Evolutionary conservation across 2,329 filamentous ascomycete genomes (phyloP).

Genomic region (Penicillium sp.): DNA sequence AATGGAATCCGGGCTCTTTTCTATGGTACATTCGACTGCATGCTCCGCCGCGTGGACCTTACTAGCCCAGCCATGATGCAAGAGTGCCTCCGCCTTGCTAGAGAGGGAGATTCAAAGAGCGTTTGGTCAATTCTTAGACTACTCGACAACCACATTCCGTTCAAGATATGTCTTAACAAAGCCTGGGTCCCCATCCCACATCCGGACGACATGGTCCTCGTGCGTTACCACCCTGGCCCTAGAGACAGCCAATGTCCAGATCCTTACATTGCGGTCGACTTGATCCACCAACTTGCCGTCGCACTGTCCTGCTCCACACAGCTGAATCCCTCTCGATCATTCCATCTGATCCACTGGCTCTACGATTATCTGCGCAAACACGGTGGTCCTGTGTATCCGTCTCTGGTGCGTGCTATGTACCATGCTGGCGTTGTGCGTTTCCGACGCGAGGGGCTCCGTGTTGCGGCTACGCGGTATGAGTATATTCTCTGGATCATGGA

Average conservation of each 20-base stretch:
- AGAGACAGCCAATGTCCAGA: slow-evolving; percentile 26
- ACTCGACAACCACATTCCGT: slow-evolving; percentile 36
- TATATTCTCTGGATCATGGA: slow-evolving; percentile 48
- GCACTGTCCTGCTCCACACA: slow-evolving; percentile 41
- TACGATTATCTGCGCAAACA: slow-evolving; percentile 46
- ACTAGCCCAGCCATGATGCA: slow-evolving; percentile 32
- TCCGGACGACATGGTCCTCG: slow-evolving; percentile 25
- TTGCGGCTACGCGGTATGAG: slow-evolving; percentile 36
- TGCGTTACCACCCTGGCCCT: slow-evolving; percentile 25
- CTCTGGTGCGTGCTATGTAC: slow-evolving; percentile 50
- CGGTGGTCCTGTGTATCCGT: slow-evolving; percentile 41
- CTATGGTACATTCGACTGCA: slow-evolving; percentile 29
- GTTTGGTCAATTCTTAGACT: slow-evolving; percentile 34
- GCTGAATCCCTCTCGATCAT: slow-evolving; percentile 42
- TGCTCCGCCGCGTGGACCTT: slow-evolving; percentile 34
- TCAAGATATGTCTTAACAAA: slow-evolving; percentile 38
- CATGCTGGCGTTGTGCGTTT: slow-evolving; percentile 49
- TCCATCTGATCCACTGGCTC: slow-evolving; percentile 47
- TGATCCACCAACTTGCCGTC: slow-evolving; percentile 47
- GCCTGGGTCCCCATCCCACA: slow-evolving; percentile 27
- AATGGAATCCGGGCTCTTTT: slow-evolving; percentile 27
- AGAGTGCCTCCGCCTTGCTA: slow-evolving; percentile 30
- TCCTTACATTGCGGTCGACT: slow-evolving; percentile 38
- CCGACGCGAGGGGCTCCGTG: slow-evolving; percentile 34
- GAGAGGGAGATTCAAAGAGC: slow-evolving; percentile 27